Evolutionary conservation across 2,329 filamentous ascomycete genomes (phyloP), one percentile per base, ranked within the genome.

Genomic region (Pseudocercospora eumusae): DNA sequence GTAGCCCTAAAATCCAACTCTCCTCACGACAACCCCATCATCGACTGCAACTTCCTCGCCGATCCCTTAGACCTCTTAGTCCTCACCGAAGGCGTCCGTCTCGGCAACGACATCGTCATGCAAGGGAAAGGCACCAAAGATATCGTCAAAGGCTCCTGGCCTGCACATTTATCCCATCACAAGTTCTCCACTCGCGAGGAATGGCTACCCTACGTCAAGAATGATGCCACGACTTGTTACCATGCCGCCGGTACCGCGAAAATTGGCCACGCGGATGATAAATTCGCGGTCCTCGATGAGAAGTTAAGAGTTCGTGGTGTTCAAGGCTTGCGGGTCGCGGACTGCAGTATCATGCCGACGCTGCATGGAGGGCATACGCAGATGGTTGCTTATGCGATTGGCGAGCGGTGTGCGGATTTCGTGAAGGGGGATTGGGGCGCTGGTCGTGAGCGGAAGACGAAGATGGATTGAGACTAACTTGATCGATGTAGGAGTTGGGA

Each of bases 351-450:
- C 27, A 84, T 84, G 81, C 82, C 82, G 1, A 73, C 71, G 0
- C 69, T 84, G 1, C 78, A 83, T 65, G 75, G 75, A 20, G 83
- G 79, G 0, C 81, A 83, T 67, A 84, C 82, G 0, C 82, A 84
- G 66, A 84, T 84, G 82, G 81, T 82, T 3, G 83, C 82, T 8
- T 85, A 84, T 69, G 82, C 81, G 0, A 84, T 85, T 63, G 83
- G 81, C 0, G 83, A 85, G 72, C 82, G 82, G 66, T 79, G 76
- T 68, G 59, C 53, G 10, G 59, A 61, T 8, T 50, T 84, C 59
- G 80, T 84, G 56, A 82, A 81, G 64, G 75, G 78, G 59, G 60
- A 21, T 28, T 55, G 54, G 45, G 31, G n/a, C n/a, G n/a, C 20
- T n/a, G 4, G 45, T 15, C 20, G 55, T 6, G 28, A 28, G 42